Evolutionary conservation across 768 basidiomycete genomes (phyloP).

Genomic region (Neoboletus magnificus): DNA sequence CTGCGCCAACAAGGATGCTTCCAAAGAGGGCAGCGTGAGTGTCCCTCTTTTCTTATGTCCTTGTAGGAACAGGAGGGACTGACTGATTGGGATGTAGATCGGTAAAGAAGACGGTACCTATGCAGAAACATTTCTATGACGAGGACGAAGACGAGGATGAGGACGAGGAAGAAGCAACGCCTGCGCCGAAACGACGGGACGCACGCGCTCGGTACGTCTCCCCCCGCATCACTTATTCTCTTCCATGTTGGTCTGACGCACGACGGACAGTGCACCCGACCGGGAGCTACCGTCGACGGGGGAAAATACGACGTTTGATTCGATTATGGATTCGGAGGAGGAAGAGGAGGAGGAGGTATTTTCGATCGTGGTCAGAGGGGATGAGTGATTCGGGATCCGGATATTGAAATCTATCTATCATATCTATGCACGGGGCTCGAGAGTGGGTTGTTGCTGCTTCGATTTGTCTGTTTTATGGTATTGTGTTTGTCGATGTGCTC

Average conservation of each 20-base stretch:
- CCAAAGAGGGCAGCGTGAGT: slow-evolving; percentile 61
- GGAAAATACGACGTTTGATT: slow-evolving; percentile 35
- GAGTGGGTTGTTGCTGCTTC: too few species aligned
- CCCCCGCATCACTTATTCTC: neutral
- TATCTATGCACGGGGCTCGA: too few species aligned
- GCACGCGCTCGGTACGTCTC: slow-evolving; percentile 9
- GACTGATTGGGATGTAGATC: slow-evolving; percentile 30
- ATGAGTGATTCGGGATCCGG: neutral
- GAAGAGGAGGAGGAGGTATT: slow-evolving; percentile 25
- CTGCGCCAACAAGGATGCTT: slow-evolving; percentile 47
- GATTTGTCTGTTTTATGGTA: too few species aligned
- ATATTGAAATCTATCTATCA: too few species aligned
- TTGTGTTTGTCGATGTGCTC: too few species aligned
- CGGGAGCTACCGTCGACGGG: slow-evolving; percentile 4
- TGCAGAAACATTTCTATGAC: slow-evolving; percentile 32
- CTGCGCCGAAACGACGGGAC: slow-evolving; percentile 23
- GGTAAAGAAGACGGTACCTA: slow-evolving; percentile 33
- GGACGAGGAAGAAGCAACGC: slow-evolving; percentile 40
- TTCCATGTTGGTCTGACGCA: neutral
- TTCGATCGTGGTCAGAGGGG: neutral
- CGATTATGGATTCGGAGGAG: slow-evolving; percentile 53
- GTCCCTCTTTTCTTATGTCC: neutral
- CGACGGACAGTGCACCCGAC: slow-evolving; percentile 2
- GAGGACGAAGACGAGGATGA: slow-evolving; percentile 38
- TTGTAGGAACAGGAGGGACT: neutral